Base-by-base conservation (phyloP, 192 early-diverging fungal genomes). In the Physocladia obscura region DNA sequence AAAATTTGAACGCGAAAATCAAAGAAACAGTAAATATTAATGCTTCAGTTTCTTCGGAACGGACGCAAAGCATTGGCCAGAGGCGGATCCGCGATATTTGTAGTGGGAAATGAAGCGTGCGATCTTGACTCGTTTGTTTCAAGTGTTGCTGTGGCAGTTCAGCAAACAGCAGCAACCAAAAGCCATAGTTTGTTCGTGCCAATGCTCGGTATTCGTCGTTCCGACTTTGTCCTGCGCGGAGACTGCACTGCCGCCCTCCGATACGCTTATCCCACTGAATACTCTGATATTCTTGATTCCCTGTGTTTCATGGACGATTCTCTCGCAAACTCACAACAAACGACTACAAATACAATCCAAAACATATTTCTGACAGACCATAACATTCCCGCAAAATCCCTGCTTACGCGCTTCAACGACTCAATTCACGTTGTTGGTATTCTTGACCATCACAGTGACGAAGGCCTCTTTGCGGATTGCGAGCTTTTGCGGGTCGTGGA, bases 401-500 rank as follows among this genome's bases (percentile, higher is more conserved):
- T 56, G 57, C 0, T 2, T 15, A 74, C 49, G 44, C 39, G 71
- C 15, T 36, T 44, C 21, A 0, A 6, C 3, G 29, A 21, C 13
- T 6, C 50, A n/a, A 11, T 67, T 21, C 31, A 26, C 48, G 82
- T 92, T 11, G 69, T 78, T 1, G 86, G 85, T 8, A 61, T 92
- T 19, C 40, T 92, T 3, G 91, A 93, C 75, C 91, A 93, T 59
- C 91, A 93, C 70, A 60, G 54, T 11, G 90, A 93, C 67, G 88
- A 87, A 62, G 61, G 71, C 4, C 49, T 80, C 5, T 84, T 88
- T 61, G 36, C 19, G 54, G 64, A 84, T 52, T 19, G 75, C 73
- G n/a, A 40, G 62, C 34, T 57, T 17, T 62, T 77, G 5, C 68
- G 89, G 19, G 61, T 77, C n/a, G 79, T 93, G 27, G 76, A 82